Conservation (phyloP, 495 filamentous ascomycete species). For the Achaetomiella virescens region DNA sequence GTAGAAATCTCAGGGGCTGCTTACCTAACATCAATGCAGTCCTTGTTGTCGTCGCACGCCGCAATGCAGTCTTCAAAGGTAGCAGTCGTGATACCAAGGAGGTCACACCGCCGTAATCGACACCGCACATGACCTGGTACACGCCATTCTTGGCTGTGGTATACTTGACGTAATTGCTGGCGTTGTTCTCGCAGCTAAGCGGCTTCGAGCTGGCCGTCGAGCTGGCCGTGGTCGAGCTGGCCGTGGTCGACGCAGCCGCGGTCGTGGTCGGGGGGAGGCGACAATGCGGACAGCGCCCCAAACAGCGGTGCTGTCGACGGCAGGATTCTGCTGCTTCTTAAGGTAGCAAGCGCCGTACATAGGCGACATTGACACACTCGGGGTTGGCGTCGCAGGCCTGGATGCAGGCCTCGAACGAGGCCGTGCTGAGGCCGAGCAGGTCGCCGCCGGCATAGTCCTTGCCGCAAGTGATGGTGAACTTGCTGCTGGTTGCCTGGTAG, state of each 20-base stretch:
- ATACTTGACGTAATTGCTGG: slow-evolving; percentile 1
- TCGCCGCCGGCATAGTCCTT: slow-evolving; percentile 7
- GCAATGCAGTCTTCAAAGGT: neutral
- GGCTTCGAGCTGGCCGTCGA: neutral
- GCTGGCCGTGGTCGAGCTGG: neutral
- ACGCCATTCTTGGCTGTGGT: neutral
- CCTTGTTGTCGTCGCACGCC: neutral
- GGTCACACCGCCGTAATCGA: neutral
- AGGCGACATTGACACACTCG: slow-evolving; percentile 3
- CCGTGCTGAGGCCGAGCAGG: neutral
- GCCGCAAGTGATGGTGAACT: slow-evolving; percentile 5
- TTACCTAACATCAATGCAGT: neutral
- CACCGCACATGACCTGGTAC: neutral
- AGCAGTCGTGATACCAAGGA: neutral
- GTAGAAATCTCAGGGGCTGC: neutral
- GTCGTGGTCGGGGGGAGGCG: neutral
- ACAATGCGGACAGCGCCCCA: slow-evolving; percentile 2
- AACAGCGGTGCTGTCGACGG: neutral
- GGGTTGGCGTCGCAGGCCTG: neutral
- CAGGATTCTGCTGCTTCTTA: neutral
- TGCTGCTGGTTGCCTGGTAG: neutral
- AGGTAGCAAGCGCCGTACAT: slow-evolving; percentile 10
- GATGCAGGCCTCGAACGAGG: neutral
- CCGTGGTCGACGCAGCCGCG: neutral
- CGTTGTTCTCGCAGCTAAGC: slow-evolving; percentile 1